Conservation (phyloP, 805 yeast species). For the Lipomyces lipofer region DNA sequence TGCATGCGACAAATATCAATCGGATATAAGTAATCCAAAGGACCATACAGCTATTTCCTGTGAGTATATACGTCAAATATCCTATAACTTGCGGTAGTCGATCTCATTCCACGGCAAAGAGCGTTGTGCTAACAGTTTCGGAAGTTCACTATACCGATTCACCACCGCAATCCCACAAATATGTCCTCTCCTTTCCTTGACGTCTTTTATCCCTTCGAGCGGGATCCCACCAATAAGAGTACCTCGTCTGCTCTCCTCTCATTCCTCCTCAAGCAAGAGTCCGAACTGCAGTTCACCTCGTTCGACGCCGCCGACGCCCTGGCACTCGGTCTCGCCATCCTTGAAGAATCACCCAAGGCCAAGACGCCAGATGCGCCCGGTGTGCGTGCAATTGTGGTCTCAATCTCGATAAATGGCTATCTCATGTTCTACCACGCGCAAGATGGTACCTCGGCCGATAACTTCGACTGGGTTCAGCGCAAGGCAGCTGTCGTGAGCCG, state of each 20-base stretch:
- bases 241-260: slow-evolving; percentile 2
- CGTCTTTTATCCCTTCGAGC: slow-evolving; percentile 5
- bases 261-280: slow-evolving; percentile 16
- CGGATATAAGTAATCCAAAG: too few species aligned
- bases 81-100: too few species aligned
- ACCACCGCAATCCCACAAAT: not conserved
- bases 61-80: too few species aligned
- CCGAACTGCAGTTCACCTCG: slow-evolving; percentile 13
- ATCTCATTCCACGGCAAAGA: too few species aligned
- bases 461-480: slow-evolving; percentile 27
- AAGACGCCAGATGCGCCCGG: slow-evolving; percentile 6
- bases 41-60: too few species aligned
- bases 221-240: slow-evolving; percentile 3
- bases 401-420: slow-evolving; percentile 20
- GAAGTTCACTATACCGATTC: not conserved
- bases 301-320: slow-evolving; percentile 21
- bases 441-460: slow-evolving; percentile 27
- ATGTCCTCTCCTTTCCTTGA: slow-evolving; percentile 13
- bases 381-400: slow-evolving; percentile 22
- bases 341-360: slow-evolving; percentile 22
- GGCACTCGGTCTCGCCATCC: slow-evolving; percentile 14
- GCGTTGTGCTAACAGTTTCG: too few species aligned
- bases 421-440: slow-evolving; percentile 23
- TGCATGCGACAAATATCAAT: too few species aligned
- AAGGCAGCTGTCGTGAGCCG: slow-evolving; percentile 26